Evolutionary conservation across 2,329 filamentous ascomycete species (phyloP).

Genomic region (Penicillium sp.): DNA sequence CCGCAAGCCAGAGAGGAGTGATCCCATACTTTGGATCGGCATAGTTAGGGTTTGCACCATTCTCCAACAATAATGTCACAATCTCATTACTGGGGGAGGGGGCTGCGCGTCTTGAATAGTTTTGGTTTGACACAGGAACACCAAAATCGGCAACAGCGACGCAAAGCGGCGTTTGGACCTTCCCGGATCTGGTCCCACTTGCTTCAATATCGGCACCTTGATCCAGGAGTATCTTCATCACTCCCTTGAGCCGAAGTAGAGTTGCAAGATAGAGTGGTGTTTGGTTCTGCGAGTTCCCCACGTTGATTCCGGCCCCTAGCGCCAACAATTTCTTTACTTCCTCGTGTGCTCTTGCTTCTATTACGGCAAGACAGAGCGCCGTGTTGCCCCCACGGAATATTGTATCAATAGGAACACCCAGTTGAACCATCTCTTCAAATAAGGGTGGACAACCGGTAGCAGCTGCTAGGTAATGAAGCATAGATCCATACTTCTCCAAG

Average conservation of each 20-base stretch:
- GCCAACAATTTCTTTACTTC: not conserved
- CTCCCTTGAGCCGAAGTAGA: not conserved
- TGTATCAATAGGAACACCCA: not conserved
- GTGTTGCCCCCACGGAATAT: not conserved
- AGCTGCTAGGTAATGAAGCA: not conserved
- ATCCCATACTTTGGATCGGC: not conserved
- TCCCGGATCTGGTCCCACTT: not conserved
- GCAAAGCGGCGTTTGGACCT: not conserved
- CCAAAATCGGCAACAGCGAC: not conserved
- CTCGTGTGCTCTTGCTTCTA: not conserved
- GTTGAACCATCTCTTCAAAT: not conserved
- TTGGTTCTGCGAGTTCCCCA: not conserved
- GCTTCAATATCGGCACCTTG: not conserved
- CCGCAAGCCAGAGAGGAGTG: slow-evolving; percentile 1
- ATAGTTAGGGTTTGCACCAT: not conserved
- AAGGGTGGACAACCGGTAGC: not conserved
- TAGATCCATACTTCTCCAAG: not conserved
- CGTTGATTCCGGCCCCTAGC: not conserved
- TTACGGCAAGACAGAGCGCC: not conserved
- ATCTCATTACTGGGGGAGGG: not conserved
- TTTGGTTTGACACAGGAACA: not conserved
- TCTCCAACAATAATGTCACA: not conserved
- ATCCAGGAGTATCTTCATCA: not conserved
- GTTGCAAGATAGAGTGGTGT: not conserved
- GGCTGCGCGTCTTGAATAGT: not conserved